These are phyloP conservation scores for Dianthus caryophyllus DNA, from an alignment of 148 eudicot genomes.

Conservation along the genomic window DNA sequence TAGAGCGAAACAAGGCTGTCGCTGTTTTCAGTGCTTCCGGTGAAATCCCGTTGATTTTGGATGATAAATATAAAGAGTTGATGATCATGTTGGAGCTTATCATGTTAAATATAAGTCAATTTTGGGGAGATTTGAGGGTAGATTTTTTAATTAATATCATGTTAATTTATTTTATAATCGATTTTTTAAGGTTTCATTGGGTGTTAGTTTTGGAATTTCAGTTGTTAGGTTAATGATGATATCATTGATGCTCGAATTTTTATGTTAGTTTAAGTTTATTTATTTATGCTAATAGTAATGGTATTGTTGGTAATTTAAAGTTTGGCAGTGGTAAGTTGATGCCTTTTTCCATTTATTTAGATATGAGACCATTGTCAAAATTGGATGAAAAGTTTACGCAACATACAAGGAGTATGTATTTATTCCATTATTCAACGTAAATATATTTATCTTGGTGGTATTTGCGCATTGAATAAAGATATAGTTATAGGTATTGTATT, in stretches of 20 bases:
- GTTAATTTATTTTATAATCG: background rate
- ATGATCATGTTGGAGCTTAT: constrained; percentile 50
- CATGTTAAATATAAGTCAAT: constrained; percentile 53
- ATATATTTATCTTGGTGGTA: background rate
- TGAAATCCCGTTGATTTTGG: constrained; percentile 10
- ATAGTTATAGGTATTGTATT: background rate
- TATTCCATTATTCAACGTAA: background rate
- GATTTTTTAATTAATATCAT: background rate
- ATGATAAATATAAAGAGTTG: constrained; percentile 46
- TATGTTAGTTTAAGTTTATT: no score
- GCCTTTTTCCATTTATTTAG: constrained; percentile 31
- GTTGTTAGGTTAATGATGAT: constrained; percentile 71
- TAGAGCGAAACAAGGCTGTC: constrained; percentile 22
- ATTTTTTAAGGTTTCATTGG: background rate
- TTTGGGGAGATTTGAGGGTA: constrained; percentile 50
- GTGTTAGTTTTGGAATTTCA: background rate
- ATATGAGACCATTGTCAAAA: constrained; percentile 44
- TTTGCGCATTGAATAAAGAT: background rate
- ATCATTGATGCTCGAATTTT: constrained; percentile 57
- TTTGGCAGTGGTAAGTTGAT: background rate
- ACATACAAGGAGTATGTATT: constrained; percentile 65
- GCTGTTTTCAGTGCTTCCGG: constrained; percentile 20
- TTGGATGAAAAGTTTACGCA: constrained; percentile 61
- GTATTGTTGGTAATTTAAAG: constrained; percentile 25
- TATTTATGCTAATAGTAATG: constrained; percentile 51